A percentile compares a stretch with the other conserved stretches of the same genome.
Evolutionary conservation across 2,329 filamentous ascomycete genomes (phyloP).

Genomic region (Coniochaeta prunicola): DNA sequence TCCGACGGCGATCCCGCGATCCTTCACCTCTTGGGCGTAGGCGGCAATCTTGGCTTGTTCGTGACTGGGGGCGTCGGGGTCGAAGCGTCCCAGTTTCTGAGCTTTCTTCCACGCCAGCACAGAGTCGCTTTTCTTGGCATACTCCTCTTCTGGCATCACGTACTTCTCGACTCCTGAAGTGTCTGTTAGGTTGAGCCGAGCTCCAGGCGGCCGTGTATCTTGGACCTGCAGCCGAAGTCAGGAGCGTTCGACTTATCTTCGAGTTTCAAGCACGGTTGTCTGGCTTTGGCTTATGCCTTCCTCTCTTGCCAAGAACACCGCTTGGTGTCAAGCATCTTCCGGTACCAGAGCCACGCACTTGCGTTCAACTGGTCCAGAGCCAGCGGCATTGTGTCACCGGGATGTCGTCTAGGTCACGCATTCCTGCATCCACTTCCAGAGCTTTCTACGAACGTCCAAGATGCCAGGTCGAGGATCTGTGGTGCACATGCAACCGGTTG

Average conservation of each 20-base stretch:
- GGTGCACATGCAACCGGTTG: neutral
- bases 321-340: neutral
- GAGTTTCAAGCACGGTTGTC: neutral
- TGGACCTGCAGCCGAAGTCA: slow-evolving; percentile 49
- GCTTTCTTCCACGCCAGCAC: slow-evolving; percentile 93
- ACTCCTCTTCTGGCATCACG: slow-evolving; percentile 76
- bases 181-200: slow-evolving; percentile 75
- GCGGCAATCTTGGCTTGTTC: slow-evolving; percentile 66
- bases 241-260: neutral
- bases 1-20: slow-evolving; percentile 58
- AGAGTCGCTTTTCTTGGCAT: slow-evolving; percentile 78
- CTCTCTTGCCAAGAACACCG: neutral
- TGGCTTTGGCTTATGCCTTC: neutral
- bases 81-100: slow-evolving; percentile 94
- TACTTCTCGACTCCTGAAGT: slow-evolving; percentile 81
- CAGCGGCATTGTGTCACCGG: neutral
- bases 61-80: slow-evolving; percentile 70
- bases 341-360: neutral
- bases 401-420: neutral
- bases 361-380: neutral
- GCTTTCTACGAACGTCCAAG: neutral
- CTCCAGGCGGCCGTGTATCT: slow-evolving; percentile 70
- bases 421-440: neutral
- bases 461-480: neutral
- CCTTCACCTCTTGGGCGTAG: slow-evolving; percentile 61